Conservation (phyloP, 2,329 filamentous ascomycete genomes). For the Periconia digitata region DNA sequence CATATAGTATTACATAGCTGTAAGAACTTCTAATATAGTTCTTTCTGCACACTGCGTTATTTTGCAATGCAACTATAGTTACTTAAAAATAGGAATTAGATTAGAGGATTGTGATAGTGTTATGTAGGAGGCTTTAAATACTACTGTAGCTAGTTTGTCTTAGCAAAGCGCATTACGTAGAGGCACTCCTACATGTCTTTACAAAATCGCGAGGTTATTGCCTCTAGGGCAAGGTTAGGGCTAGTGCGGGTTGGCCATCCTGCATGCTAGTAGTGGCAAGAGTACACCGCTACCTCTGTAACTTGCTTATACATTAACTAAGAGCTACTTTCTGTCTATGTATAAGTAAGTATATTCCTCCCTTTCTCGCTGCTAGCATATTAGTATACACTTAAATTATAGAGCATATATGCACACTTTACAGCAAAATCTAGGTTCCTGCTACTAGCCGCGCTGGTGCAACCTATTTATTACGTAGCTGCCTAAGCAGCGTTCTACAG, state of each 20-base stretch:
- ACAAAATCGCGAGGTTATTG: neutral
- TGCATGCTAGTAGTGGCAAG: too few species aligned
- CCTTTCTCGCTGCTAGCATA: too few species aligned
- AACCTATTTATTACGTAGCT: too few species aligned
- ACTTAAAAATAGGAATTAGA: neutral
- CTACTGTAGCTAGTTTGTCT: neutral
- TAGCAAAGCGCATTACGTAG: neutral
- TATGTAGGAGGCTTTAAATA: neutral
- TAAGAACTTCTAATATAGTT: neutral
- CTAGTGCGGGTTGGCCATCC: neutral
- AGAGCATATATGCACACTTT: too few species aligned
- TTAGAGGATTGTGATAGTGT: neutral
- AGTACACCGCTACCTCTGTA: too few species aligned
- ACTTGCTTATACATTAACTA: too few species aligned
- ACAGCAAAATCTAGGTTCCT: too few species aligned
- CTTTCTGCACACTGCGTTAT: neutral
- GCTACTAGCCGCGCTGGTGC: too few species aligned
- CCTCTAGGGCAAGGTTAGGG: neutral
- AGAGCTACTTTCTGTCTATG: too few species aligned
- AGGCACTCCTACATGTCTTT: neutral
- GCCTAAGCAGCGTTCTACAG: too few species aligned
- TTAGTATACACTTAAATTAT: too few species aligned
- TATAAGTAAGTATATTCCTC: too few species aligned
- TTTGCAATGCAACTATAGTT: neutral
- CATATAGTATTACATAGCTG: neutral